Percentiles rank a stretch among this genome's conserved stretches.
Conservation (phyloP, 257 asterid genomes). For the Solanum sejunctum region DNA sequence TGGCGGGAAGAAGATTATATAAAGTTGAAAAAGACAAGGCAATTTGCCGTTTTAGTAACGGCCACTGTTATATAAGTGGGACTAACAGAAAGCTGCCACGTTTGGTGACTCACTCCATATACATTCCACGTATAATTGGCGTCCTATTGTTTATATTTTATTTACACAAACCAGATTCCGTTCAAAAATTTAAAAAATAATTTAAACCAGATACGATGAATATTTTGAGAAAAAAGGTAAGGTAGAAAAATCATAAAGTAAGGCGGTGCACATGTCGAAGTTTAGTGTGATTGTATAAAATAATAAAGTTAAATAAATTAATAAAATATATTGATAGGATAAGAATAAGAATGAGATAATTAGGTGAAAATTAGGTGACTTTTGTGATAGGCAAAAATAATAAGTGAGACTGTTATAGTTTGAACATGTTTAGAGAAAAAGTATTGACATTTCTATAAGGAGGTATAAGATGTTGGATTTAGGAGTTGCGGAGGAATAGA, state of each 20-base stretch:
- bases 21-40: conserved; percentile 17
- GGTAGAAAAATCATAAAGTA: neutral
- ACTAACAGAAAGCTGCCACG: conserved; percentile 24
- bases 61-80: neutral
- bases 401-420: too few relatives aligned
- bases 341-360: too few relatives aligned
- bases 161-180: neutral
- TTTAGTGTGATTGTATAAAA: neutral
- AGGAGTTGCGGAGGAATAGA: too few relatives aligned
- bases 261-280: neutral
- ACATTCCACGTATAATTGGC: conserved; percentile 27
- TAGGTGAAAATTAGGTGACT: fast-evolving
- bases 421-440: too few relatives aligned
- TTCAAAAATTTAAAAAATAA: neutral
- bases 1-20: neutral
- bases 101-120: conserved; percentile 18
- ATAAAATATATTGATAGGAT: too few relatives aligned
- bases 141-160: neutral
- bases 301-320: neutral
- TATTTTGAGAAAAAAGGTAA: neutral
- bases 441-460: too few relatives aligned
- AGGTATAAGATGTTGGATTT: too few relatives aligned
- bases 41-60: conserved; percentile 18
- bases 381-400: too few relatives aligned
- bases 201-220: neutral